Evolutionary conservation across 2,329 filamentous ascomycete genomes (phyloP).

Genomic region (Aspergillus tanneri): DNA sequence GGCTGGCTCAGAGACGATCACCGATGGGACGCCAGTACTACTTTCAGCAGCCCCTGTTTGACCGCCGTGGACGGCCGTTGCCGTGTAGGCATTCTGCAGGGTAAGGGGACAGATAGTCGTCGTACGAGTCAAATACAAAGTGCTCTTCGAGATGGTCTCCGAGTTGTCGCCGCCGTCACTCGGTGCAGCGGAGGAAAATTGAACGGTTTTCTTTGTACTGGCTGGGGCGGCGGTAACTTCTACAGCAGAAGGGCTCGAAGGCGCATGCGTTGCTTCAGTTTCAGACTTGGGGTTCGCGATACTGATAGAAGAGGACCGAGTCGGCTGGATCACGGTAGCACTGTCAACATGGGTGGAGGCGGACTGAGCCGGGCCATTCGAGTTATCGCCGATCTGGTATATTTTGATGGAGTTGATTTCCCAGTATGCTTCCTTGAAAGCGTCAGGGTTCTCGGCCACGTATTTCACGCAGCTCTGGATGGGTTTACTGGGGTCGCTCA

Average conservation of each 20-base stretch:
- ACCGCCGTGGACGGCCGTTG: not conserved
- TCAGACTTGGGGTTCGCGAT: not conserved
- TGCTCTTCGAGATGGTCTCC: conserved; percentile 7
- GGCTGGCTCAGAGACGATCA: not conserved
- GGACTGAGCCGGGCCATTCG: conserved; percentile 6
- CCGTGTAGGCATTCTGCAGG: not conserved
- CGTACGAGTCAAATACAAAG: conserved; percentile 13
- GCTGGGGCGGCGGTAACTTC: not conserved
- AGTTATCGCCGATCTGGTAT: conserved; percentile 43
- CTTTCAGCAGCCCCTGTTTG: not conserved
- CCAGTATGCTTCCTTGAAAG: conserved; percentile 76
- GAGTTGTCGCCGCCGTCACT: not conserved
- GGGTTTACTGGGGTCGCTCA: conserved; percentile 60
- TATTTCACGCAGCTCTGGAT: conserved; percentile 68
- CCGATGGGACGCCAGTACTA: not conserved
- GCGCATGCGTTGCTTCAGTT: not conserved
- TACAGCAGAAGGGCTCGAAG: not conserved
- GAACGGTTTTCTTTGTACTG: not conserved
- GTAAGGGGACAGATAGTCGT: conserved; percentile 21
- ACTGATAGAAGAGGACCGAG: not conserved
- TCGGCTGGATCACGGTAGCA: not conserved
- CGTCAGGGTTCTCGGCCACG: conserved; percentile 67
- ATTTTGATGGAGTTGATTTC: conserved; percentile 70
- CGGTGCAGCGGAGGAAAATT: not conserved
- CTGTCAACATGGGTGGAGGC: not conserved